These are phyloP conservation scores for Luvunga scandens DNA, from an alignment of 345 rosid genomes.

Conservation along the genomic window DNA sequence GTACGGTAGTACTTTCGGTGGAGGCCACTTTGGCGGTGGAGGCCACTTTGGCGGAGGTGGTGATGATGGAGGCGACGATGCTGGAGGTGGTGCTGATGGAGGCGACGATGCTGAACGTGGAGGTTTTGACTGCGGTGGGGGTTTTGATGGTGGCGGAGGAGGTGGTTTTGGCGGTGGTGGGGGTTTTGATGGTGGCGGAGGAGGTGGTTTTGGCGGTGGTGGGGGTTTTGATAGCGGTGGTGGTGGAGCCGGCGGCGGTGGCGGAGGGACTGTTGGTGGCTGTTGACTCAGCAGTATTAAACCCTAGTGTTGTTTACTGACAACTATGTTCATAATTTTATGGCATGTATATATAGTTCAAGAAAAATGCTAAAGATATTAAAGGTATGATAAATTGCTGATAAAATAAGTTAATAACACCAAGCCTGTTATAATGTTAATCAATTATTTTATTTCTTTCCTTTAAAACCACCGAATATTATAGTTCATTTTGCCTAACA, in stretches of 20 bases:
- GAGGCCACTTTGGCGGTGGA: too few species aligned
- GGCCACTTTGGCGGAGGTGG: not conserved
- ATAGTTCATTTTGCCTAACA: too few species aligned
- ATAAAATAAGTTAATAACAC: too few species aligned
- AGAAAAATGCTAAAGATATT: too few species aligned
- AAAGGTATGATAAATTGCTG: too few species aligned
- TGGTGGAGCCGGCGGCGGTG: not conserved
- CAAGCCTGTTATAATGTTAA: too few species aligned
- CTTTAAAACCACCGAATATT: too few species aligned
- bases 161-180: not conserved
- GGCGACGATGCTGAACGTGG: not conserved
- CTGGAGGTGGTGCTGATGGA: not conserved
- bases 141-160: not conserved
- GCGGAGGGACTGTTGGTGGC: not conserved
- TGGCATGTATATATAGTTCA: not conserved
- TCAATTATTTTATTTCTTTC: too few species aligned
- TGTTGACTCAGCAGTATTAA: not conserved
- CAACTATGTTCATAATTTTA: not conserved
- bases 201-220: not conserved
- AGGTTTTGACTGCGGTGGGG: not conserved
- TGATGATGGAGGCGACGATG: not conserved
- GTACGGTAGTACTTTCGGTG: not conserved
- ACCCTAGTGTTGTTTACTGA: not conserved
- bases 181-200: not conserved
- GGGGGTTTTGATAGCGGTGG: too few species aligned